Percentiles rank a stretch among this genome's conserved stretches.
Evolutionary conservation across 495 filamentous ascomycete genomes (phyloP).

Genomic region (Cercophora samala): DNA sequence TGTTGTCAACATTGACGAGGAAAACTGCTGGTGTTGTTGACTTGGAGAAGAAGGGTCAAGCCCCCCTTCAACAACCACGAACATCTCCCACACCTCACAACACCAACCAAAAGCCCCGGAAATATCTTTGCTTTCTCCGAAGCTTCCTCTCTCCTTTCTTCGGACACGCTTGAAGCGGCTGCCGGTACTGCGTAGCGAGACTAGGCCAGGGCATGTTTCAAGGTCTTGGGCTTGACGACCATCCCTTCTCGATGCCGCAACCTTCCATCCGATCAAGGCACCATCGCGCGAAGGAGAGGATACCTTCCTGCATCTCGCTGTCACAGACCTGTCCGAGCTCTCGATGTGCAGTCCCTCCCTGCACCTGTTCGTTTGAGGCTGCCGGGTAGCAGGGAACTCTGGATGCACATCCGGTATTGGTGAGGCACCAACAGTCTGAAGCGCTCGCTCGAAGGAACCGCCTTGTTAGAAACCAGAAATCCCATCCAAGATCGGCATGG

Average conservation of each 20-base stretch:
- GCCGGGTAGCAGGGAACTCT: not conserved
- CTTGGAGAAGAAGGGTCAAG: not conserved
- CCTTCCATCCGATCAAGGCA: not conserved
- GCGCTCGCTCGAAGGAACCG: not conserved
- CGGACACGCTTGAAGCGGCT: not conserved
- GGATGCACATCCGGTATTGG: not conserved
- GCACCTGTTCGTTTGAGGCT: constrained; percentile 8
- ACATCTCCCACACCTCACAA: not conserved
- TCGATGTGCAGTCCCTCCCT: not conserved
- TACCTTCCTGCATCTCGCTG: not conserved
- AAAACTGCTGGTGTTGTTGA: not conserved
- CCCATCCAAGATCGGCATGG: constrained; percentile 9
- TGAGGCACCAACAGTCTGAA: not conserved
- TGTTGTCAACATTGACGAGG: not conserved
- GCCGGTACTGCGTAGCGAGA: not conserved
- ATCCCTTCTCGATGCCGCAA: not conserved
- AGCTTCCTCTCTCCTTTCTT: not conserved
- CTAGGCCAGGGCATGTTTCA: not conserved
- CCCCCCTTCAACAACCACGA: not conserved
- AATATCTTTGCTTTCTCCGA: not conserved
- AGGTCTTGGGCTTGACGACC: not conserved
- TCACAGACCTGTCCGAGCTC: not conserved
- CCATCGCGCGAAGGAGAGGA: not conserved
- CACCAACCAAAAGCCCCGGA: not conserved
- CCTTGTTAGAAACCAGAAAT: constrained; percentile 1